These are phyloP conservation scores for Lactarius evosmus DNA, from an alignment of 768 basidiomycete genomes.

Conservation along the genomic window DNA sequence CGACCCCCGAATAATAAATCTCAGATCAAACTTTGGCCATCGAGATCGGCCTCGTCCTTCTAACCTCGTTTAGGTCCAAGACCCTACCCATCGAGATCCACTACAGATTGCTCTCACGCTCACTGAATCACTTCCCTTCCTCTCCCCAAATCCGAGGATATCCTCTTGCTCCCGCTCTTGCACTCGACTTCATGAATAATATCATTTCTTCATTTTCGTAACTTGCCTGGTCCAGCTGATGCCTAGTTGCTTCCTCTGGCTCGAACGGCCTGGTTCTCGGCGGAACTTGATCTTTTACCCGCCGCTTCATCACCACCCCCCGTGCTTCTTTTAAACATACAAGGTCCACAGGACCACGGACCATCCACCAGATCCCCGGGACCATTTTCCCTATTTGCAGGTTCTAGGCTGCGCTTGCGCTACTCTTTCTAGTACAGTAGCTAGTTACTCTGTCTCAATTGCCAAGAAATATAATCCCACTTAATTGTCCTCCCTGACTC, in stretches of 20 bases:
- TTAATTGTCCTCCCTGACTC: constrained; percentile 5
- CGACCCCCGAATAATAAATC: constrained; percentile 27
- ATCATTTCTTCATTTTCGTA: neutral
- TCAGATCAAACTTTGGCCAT: constrained; percentile 21
- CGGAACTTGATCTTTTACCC: constrained; percentile 9
- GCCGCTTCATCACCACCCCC: constrained; percentile 24
- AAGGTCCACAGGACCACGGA: constrained; percentile 20
- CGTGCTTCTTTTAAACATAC: constrained; percentile 12
- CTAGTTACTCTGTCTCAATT: neutral
- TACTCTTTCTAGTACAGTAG: neutral
- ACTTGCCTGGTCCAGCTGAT: neutral
- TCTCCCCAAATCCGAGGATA: constrained; percentile 7
- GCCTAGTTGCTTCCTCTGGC: neutral
- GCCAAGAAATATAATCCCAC: neutral
- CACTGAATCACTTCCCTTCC: neutral
- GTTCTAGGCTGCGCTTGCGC: neutral
- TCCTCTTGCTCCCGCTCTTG: neutral
- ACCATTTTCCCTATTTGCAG: constrained; percentile 10
- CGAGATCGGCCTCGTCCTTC: constrained; percentile 27
- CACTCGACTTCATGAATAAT: neutral
- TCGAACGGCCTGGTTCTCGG: neutral
- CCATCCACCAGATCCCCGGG: constrained; percentile 4
- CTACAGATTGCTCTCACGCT: constrained; percentile 7
- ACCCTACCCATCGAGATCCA: constrained; percentile 16
- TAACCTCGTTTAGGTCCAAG: constrained; percentile 23